Conservation (phyloP, 306 rosid genomes). For the Canavalia ensiformis region DNA sequence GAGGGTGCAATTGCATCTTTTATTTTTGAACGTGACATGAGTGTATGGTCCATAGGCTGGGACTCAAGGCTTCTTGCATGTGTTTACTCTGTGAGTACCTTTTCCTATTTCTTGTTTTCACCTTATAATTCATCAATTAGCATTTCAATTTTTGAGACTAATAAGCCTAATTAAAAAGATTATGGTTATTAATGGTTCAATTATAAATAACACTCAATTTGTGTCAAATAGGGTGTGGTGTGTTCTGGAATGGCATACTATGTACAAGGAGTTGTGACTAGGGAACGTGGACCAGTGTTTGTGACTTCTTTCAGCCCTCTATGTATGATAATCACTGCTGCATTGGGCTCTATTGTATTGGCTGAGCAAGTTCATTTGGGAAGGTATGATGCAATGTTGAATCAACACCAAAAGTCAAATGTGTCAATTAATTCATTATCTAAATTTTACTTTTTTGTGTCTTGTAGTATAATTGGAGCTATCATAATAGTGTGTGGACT, state of each 20-base stretch:
- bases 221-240: conserved; percentile 70
- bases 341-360: conserved; percentile 78
- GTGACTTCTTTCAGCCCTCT: conserved; percentile 94
- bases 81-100: conserved; percentile 80
- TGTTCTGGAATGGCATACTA: conserved; percentile 97
- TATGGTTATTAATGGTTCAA: conserved; percentile 12
- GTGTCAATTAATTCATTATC: background rate
- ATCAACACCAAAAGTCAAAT: background rate
- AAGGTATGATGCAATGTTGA: conserved; percentile 60
- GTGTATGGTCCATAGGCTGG: conserved; percentile 85
- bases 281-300: conserved; percentile 91
- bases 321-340: conserved; percentile 89
- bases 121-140: background rate
- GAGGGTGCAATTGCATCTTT: conserved; percentile 74
- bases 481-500: conserved; percentile 84
- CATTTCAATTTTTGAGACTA: background rate
- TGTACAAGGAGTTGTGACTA: conserved; percentile 88
- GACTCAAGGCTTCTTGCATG: conserved; percentile 95
- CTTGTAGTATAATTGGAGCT: conserved; percentile 81
- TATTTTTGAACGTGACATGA: conserved; percentile 79
- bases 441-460: background rate
- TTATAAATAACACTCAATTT: background rate
- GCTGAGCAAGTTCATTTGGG: conserved; percentile 86
- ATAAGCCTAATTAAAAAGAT: background rate
- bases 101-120: background rate